phyloP scores from a whole-genome alignment of 768 basidiomycete species.

The Macrolepiota albuminosa region DNA sequence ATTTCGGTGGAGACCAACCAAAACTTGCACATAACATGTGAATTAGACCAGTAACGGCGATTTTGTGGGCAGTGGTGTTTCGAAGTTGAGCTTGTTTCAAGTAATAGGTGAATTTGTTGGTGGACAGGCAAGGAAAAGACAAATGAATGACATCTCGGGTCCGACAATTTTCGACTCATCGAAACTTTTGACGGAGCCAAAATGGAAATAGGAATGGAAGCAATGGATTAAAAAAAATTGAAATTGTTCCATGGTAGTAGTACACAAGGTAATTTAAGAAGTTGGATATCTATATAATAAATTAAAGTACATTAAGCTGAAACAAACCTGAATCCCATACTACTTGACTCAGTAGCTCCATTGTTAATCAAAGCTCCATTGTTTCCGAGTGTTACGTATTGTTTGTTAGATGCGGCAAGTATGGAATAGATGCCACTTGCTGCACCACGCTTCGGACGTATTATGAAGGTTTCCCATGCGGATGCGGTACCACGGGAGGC shows the following conservation, averaged over 20 bases:
- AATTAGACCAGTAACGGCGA: not conserved
- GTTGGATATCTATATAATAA: not conserved
- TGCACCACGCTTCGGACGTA: conserved; percentile 21
- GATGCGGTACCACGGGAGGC: conserved; percentile 23
- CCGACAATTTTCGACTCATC: not conserved
- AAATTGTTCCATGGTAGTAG: not conserved
- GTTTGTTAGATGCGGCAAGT: conserved; percentile 24
- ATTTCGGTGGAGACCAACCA: not conserved
- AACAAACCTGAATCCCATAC: conserved; percentile 22
- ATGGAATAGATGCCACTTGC: conserved; percentile 26
- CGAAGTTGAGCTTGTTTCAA: not conserved
- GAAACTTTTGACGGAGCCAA: not conserved
- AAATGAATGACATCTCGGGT: not conserved
- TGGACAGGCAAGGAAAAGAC: not conserved
- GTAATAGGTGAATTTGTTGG: not conserved
- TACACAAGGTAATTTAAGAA: not conserved
- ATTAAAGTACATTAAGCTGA: not conserved
- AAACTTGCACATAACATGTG: not conserved
- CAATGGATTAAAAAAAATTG: not conserved
- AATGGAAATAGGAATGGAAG: not conserved
- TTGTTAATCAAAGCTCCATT: conserved; percentile 25
- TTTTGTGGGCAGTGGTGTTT: not conserved
- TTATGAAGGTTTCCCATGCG: conserved; percentile 26
- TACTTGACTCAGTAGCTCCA: conserved; percentile 18
- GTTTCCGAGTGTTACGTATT: conserved; percentile 21